These are phyloP conservation scores for Madurella mycetomatis DNA, from an alignment of 2,329 filamentous ascomycete genomes.

Conservation along the genomic window DNA sequence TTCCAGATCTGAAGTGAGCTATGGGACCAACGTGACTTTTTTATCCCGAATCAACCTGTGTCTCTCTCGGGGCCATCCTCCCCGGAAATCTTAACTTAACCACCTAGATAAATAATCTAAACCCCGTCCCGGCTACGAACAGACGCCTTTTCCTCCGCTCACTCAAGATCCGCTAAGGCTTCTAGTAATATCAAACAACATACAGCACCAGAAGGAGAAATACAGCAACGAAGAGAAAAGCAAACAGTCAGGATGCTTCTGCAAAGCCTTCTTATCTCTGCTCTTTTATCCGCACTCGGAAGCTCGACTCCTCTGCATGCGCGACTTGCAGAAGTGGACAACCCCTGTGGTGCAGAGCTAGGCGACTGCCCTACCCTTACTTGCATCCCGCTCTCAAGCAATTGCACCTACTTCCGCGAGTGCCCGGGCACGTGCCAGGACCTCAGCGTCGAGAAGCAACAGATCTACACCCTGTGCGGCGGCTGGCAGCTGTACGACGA, in stretches of 20 bases:
- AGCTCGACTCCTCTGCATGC: not conserved
- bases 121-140: no score
- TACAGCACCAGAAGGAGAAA: no score
- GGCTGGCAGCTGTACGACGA: slow-evolving; percentile 14
- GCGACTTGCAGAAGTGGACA: not conserved
- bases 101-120: no score
- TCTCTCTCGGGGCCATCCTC: no score
- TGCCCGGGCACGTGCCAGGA: slow-evolving; percentile 16
- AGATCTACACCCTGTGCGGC: slow-evolving; percentile 17
- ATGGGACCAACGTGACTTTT: no score
- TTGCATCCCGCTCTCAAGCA: slow-evolving; percentile 14
- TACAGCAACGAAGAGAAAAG: no score
- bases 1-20: no score
- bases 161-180: no score
- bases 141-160: no score
- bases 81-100: no score
- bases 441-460: slow-evolving; percentile 4
- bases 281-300: not conserved
- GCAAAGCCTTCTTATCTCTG: not conserved
- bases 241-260: not conserved
- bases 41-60: no score
- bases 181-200: no score
- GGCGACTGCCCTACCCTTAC: slow-evolving; percentile 16
- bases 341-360: slow-evolving; percentile 4
- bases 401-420: slow-evolving; percentile 10